Conservation (phyloP, 805 yeast genomes). For the Candida oleophila region DNA sequence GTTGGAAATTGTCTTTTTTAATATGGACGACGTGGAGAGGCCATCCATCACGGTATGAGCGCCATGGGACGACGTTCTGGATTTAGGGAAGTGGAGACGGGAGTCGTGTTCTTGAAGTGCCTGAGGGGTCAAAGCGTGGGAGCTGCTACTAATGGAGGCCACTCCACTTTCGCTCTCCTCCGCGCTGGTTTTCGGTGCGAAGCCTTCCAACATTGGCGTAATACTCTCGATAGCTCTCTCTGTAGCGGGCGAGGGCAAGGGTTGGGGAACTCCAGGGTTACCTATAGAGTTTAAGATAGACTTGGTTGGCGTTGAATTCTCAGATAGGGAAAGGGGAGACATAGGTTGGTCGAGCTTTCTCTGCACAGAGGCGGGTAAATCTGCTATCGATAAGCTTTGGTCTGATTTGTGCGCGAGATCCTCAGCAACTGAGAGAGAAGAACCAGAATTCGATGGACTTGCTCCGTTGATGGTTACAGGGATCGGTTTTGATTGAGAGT, state of each 20-base stretch:
- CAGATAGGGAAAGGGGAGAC: conserved; percentile 32
- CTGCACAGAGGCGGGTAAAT: conserved; percentile 1
- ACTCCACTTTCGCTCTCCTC: conserved; percentile 27
- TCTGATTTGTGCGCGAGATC: not conserved
- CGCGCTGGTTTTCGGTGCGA: conserved; percentile 61
- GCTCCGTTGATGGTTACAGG: not conserved
- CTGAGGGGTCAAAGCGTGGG: conserved; percentile 5
- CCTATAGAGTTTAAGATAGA: not conserved
- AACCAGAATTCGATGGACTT: not conserved
- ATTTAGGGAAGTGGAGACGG: not conserved
- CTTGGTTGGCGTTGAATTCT: conserved; percentile 4
- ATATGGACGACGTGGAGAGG: conserved; percentile 9
- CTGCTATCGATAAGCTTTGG: not conserved
- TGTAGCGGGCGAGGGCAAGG: conserved; percentile 29
- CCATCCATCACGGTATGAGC: conserved; percentile 12
- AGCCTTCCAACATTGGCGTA: conserved; percentile 75
- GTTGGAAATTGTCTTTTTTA: conserved; percentile 37
- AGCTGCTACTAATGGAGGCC: conserved; percentile 9
- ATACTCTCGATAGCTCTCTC: conserved; percentile 72
- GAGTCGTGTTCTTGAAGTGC: conserved; percentile 5
- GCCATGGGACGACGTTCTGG: conserved; percentile 4
- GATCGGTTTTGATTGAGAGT: not conserved
- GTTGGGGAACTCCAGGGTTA: not conserved
- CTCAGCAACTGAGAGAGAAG: not conserved
- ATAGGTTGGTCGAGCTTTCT: conserved; percentile 27